Base-by-base conservation (phyloP, 768 basidiomycete species). In the Boletus rubescentipes region DNA sequence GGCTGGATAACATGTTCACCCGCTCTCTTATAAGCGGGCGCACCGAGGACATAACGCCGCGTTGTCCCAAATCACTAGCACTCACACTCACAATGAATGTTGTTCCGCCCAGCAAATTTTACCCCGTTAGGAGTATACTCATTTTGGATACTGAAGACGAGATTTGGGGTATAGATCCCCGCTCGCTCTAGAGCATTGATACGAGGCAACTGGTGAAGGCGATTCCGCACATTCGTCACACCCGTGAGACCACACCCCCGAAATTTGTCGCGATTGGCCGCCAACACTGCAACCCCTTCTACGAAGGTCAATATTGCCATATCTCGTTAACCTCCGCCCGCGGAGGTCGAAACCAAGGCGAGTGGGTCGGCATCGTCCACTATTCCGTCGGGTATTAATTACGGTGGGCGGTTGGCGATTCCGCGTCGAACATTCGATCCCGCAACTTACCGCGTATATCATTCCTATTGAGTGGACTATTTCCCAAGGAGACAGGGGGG, bases 351-450 rank as follows among this genome's bases (percentile, higher is more conserved):
- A 45, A 48, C 5, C 55, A 26, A 32, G 26, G 45, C n/a, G 29
- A 9, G 31, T 58, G n/a, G 16, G 35, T 31, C 51, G 26, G 38
- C 44, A 46, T 30, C 26, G 4, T 23, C 14, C 11, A n/a, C 20
- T 36, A 44, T 23, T 36, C 30, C 21, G 30, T 7, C 30, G 37
- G 32, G 16, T 2, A 36, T 15, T 23, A n/a, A 49, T 49, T 14
- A 9, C 16, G 41, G 42, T 37, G 40, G 41, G 42, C 32, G 40
- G 37, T 36, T 30, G 18, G 21, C 11, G 14, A 32, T 54, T 55
- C 58, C 10, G n/a, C 32, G 16, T 54, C 48, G 50, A 54, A 60
- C 21, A 12, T 48, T 54, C 23, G 3, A 31, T 26, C 37, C 47
- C 30, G 43, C 31, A 23, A 38, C 40, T 49, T 50, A 2, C 47